These are phyloP conservation scores for Lindgomyces ingoldianus DNA, from an alignment of 495 filamentous ascomycete genomes.

Conservation along the genomic window DNA sequence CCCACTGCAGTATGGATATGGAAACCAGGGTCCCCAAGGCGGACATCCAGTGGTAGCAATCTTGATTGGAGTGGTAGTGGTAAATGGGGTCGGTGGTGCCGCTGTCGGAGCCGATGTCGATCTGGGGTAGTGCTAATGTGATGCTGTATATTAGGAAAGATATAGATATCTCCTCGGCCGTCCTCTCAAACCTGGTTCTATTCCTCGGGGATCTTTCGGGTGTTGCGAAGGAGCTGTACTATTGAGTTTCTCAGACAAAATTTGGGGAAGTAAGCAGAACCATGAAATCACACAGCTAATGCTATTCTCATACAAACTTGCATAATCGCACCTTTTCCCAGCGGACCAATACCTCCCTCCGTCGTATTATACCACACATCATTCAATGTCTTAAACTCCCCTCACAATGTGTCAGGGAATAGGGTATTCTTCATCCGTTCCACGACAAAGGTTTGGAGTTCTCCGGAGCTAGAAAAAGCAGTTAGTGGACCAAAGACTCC, in stretches of 20 bases:
- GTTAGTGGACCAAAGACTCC: slow-evolving; percentile 50
- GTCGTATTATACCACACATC: slow-evolving; percentile 39
- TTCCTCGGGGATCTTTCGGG: no score
- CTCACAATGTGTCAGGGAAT: slow-evolving; percentile 29
- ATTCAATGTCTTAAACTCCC: slow-evolving; percentile 43
- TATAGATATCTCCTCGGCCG: background rate
- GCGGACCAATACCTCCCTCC: slow-evolving; percentile 34
- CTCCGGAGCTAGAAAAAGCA: slow-evolving; percentile 31
- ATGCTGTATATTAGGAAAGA: background rate
- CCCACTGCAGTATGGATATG: slow-evolving; percentile 37
- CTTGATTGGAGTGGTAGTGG: slow-evolving; percentile 43
- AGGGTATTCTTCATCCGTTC: slow-evolving; percentile 41
- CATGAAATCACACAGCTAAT: slow-evolving; percentile 30
- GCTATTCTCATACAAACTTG: slow-evolving; percentile 40
- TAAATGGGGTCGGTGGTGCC: slow-evolving; percentile 37
- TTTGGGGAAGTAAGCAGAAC: background rate
- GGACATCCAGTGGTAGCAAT: slow-evolving; percentile 40
- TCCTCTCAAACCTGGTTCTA: background rate
- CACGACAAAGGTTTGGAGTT: slow-evolving; percentile 34
- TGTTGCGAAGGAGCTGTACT: no score
- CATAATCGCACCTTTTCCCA: slow-evolving; percentile 42
- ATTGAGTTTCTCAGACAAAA: background rate
- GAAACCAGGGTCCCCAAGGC: slow-evolving; percentile 40
- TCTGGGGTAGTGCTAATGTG: background rate
- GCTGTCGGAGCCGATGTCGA: slow-evolving; percentile 38